A percentile compares a stretch with the other conserved stretches of the same genome.
Conservation (phyloP, 352 stramenopile genomes). For the Pythium sukuiense region DNA sequence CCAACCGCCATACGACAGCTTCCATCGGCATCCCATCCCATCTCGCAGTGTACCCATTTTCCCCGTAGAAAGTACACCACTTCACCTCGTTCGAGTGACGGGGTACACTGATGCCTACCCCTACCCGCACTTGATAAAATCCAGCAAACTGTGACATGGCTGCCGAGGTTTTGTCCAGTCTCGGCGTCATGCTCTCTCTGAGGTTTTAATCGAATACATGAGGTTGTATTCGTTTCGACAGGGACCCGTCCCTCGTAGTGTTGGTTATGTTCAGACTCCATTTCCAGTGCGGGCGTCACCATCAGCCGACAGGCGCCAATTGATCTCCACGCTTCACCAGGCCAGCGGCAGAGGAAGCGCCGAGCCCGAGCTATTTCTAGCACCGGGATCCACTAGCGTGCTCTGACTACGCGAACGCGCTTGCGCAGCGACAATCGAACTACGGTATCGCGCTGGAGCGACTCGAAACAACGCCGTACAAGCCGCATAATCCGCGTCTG, state of each 20-base stretch:
- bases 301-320: background rate
- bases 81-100: background rate
- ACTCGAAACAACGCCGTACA: background rate
- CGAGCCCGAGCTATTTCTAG: slow-evolving; percentile 1
- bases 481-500: background rate
- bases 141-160: slow-evolving; percentile 1
- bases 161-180: slow-evolving; percentile 6
- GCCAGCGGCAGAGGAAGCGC: background rate
- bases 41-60: background rate
- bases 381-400: background rate
- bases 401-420: background rate
- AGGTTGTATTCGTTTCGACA: background rate
- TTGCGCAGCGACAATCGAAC: background rate
- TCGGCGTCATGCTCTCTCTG: background rate
- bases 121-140: slow-evolving; percentile 2
- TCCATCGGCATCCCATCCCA: background rate
- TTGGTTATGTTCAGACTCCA: slow-evolving; percentile 5
- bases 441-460: background rate
- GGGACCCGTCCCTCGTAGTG: background rate
- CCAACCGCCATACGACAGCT: no score
- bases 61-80: background rate
- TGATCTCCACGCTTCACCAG: background rate
- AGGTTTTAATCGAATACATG: background rate
- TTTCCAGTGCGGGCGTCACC: background rate
- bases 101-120: background rate